Evolutionary conservation across 2,329 filamentous ascomycete species (phyloP), one percentile per base, ranked within the genome.

Genomic region (Colletotrichum liaoningense): DNA sequence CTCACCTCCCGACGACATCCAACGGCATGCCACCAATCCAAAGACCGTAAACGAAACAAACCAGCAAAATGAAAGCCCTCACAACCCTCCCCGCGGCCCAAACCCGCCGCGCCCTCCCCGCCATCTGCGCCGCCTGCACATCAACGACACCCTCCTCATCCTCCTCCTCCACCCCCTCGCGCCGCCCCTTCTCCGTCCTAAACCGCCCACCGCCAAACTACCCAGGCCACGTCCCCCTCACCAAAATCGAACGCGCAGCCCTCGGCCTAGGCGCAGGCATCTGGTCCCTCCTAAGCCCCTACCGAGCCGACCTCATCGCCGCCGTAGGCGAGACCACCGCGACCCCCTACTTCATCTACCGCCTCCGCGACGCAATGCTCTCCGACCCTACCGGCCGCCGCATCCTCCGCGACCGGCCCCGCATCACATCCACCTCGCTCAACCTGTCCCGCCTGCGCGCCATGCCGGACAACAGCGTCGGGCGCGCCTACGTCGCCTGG

Each of bases 281-380:
- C 65, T 86, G 88, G 78, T 90, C 91, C 42, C 85, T 93, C 63
- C 78, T 95, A 4, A 91, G 98, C 79, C 96, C 96, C 1, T 90
- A 94, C 79, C 90, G 97, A 78, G 94, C 91, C 81, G 97, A 99
- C 85, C 91, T 99, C 77, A 97, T 99, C 78, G 97, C 97, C 42
- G 91, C 95, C 42, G 90, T 97, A n/a, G 96, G 95, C 80, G 97
- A 99, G 87, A 92, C 95, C 33, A 98, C 97, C 3, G 95, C 95
- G 26, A 95, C 95, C 11, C 97, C 97, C 14, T 98, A 95, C 88
- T 98, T 98, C 86, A 95, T 98, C 83, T 91, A 94, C 84, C 94
- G 94, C 69, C 94, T 99, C 24, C 95, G 95, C 76, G 91, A 96
- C 81, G 94, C 93, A 75, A 99, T 99, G 97, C 94, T 99, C 67